Base-by-base conservation (phyloP, 208 protist species). In the Leishmania arabica region DNA sequence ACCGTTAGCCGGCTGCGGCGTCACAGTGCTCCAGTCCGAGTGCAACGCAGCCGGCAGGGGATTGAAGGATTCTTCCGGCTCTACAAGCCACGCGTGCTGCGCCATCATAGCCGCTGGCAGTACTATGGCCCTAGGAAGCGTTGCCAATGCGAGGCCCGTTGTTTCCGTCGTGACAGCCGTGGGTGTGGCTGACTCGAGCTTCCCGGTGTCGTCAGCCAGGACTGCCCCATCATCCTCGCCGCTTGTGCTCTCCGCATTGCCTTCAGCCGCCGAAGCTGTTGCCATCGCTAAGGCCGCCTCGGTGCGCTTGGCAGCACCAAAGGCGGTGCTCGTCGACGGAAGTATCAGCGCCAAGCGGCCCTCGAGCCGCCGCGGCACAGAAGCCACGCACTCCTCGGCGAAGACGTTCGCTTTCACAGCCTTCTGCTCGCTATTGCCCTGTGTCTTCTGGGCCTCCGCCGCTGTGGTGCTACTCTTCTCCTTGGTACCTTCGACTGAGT, bases 341-440 rank as follows among this genome's bases (percentile, higher is more conserved):
- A 80, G 76, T 47, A 87, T 69, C 53, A 87, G 70, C 5, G 77
- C n/a, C n/a, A 92, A 78, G 21, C 89, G 86, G 0, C 82, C 85
- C 51, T 88, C 78, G 37, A 90, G 66, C 40, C 79, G 81, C 37
- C 84, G 81, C 82, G 84, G 86, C n/a, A 90, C 86, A 19, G 86
- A 84, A 21, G 79, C 82, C 47, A 92, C 82, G 62, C 83, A 91
- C 76, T 88, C 76, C 78, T 81, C 79, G 5, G 82, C 78, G 47
- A 82, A 81, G 40, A 91, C 77, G 76, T 88, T 77, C 34, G 60
- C 72, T 65, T 82, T 68, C 66, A 81, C 69, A 42, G 69, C 62
- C 76, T 72, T 78, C 6, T 60, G 31, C 37, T 72, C 80, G 66
- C 21, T 72, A 34, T 75, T 54, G 49, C n/a, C 34, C 11, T 79